A percentile compares a stretch with the other conserved stretches of the same genome.
phyloP scores from a whole-genome alignment of 805 yeast species.

The Yarrowia porcina region DNA sequence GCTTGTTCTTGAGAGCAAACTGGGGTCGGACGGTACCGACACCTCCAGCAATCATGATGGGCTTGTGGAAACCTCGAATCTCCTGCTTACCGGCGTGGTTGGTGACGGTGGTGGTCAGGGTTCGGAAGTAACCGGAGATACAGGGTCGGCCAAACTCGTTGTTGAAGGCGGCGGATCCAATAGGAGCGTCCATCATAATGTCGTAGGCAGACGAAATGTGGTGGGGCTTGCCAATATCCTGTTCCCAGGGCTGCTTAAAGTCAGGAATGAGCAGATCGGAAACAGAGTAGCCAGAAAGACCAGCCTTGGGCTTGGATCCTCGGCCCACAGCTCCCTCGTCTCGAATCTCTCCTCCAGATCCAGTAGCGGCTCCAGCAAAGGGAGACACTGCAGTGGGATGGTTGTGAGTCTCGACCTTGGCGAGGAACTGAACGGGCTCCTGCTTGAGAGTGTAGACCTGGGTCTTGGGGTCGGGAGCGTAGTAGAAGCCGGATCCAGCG shows the following conservation, averaged over 20 bases:
- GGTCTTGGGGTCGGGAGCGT: slow-evolving; percentile 70
- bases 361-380: slow-evolving; percentile 99
- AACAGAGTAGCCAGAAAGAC: slow-evolving; percentile 88
- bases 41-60: slow-evolving; percentile 99
- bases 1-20: slow-evolving; percentile 80
- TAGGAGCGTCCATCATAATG: slow-evolving; percentile 95
- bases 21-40: slow-evolving; percentile 95
- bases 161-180: slow-evolving; percentile 97
- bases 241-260: slow-evolving; percentile 92
- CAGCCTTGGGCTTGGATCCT: slow-evolving; percentile 96
- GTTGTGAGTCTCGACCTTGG: slow-evolving; percentile 97
- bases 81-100: slow-evolving; percentile 62
- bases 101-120: slow-evolving; percentile 76
- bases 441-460: slow-evolving; percentile 69
- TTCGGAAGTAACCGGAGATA: slow-evolving; percentile 93
- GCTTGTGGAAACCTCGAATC: slow-evolving; percentile 95
- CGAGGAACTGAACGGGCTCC: slow-evolving; percentile 83
- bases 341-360: slow-evolving; percentile 99
- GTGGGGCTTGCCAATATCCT: slow-evolving; percentile 80
- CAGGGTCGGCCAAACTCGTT: slow-evolving; percentile 99
- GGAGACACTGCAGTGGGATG: slow-evolving; percentile 99
- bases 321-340: slow-evolving; percentile 99
- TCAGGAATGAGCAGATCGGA: slow-evolving; percentile 86
- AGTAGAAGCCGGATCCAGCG: slow-evolving; percentile 66
- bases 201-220: slow-evolving; percentile 92